Conservation (phyloP, 441 rosid genomes). For the Dalechampia spathulata region DNA sequence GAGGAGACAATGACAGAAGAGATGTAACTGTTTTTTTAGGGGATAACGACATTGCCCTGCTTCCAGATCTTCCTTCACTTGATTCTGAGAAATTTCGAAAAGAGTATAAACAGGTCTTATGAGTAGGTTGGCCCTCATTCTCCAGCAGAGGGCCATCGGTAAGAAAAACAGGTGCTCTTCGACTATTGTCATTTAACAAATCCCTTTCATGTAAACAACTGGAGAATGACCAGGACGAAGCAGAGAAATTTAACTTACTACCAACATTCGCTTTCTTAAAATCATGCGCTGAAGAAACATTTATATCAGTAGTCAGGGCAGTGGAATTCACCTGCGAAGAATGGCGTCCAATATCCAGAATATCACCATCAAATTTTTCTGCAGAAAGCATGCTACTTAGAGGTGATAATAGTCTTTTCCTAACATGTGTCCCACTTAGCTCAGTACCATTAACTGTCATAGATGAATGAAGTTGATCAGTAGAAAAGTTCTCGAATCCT, state of each 20-base stretch:
- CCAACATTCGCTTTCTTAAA: conserved; percentile 55
- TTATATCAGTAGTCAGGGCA: conserved; percentile 21
- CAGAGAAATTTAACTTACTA: conserved; percentile 24
- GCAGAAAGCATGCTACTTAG: conserved; percentile 51
- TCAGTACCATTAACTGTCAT: conserved; percentile 35
- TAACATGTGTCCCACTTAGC: conserved; percentile 47
- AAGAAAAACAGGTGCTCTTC: conserved; percentile 38
- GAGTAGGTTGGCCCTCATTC: conserved; percentile 22
- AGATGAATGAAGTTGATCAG: conserved; percentile 27
- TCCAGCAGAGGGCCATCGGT: conserved; percentile 77
- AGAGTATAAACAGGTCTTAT: conserved; percentile 27
- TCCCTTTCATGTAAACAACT: conserved; percentile 40
- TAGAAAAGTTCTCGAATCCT: conserved; percentile 29
- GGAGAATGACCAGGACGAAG: conserved; percentile 40
- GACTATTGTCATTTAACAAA: conserved; percentile 22
- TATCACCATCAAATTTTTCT: conserved; percentile 48
- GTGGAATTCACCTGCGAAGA: conserved; percentile 33
- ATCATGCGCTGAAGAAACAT: conserved; percentile 39
- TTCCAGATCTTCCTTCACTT: conserved; percentile 30
- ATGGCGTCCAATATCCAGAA: conserved; percentile 45
- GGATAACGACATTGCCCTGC: conserved; percentile 41
- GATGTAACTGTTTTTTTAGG: conserved; percentile 32
- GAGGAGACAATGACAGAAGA: conserved; percentile 75
- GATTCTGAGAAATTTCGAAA: conserved; percentile 29
- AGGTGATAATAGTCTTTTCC: conserved; percentile 75